Base-by-base conservation (phyloP, 306 rosid species). In the Vigna mungo region DNA sequence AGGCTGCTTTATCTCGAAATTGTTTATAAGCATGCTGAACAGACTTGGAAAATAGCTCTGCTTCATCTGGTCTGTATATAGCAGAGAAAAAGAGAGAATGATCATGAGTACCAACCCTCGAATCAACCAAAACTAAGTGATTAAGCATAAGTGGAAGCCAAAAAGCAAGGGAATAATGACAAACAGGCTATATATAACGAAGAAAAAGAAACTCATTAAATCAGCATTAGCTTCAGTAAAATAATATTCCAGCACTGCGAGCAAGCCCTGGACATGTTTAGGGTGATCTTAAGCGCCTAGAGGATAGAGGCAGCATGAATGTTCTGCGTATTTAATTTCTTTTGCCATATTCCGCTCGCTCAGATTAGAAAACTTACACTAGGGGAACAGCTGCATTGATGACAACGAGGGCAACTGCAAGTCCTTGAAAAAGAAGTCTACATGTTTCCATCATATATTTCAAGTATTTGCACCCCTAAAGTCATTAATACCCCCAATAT, bases 1-100 rank as follows among this genome's bases (percentile, higher is more conserved):
- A 76, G 5, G 98, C 98, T 32, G 98, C 96, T 83, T 92, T 94
- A 74, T 94, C 97, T 15, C 93, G 92, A 74, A 92, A 94, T 82
- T 92, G 97, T 74, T 78, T 84, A 84, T 92, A 94, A 68, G 90
- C 82, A 78, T 87, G 81, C 77, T 81, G 93, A 17, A 89, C 96
- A 46, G 87, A 92, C 75, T 89, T 84, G 71, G 98, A 90, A 82
- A 94, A 94, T 65, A 94, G 83, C 77, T 92, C 93, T 17, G 96
- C 98, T 87, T 94, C 98, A 20, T 94, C 93, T n/a, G 90, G 87
- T 72, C 98, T 92, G 91, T 54, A 85, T 92, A 90, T 58, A 85
- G 73, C 72, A 10, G 34, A 43, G 32, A 15, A 4, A 30, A 53
- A 39, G 43, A 32, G 51, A 68, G 51, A 58, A 55, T 5, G n/a